Percentiles rank a stretch among this genome's conserved stretches.
Evolutionary conservation across 371 early-diverging fungal species (phyloP).

Genomic region (Fennellomyces sp.): DNA sequence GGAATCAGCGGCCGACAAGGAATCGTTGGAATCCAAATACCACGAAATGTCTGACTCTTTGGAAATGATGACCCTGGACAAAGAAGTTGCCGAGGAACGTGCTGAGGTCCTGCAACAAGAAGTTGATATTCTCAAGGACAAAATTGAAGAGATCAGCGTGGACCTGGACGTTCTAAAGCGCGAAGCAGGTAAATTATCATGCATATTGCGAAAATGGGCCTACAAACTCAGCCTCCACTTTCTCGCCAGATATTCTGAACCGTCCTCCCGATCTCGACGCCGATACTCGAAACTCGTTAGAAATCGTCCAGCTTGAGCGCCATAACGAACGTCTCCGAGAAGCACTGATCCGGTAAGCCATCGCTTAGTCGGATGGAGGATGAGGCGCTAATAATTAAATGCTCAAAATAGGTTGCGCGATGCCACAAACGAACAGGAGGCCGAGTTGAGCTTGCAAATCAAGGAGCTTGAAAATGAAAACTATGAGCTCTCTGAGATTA

Average conservation of each 20-base stretch:
- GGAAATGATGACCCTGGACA: conserved; percentile 89
- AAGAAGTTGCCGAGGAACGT: conserved; percentile 91
- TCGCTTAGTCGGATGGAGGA: too few relatives aligned
- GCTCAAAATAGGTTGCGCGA: conserved; percentile 72
- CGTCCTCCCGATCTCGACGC: conserved; percentile 26
- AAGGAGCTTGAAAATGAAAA: conserved; percentile 75
- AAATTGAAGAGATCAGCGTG: conserved; percentile 78
- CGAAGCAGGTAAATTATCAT: conserved; percentile 49
- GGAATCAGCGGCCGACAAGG: conserved; percentile 62
- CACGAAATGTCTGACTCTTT: conserved; percentile 75
- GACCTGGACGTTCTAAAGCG: conserved; percentile 72
- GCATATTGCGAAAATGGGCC: neutral
- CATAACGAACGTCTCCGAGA: conserved; percentile 90
- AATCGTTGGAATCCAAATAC: conserved; percentile 66
- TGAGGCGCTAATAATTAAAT: too few relatives aligned
- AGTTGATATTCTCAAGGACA: conserved; percentile 76
- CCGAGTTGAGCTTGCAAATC: conserved; percentile 63
- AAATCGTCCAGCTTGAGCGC: conserved; percentile 69
- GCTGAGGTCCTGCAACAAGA: conserved; percentile 82
- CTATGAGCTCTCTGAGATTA: conserved; percentile 56
- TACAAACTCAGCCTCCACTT: neutral
- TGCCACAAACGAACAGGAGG: conserved; percentile 73
- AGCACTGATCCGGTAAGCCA: conserved; percentile 70
- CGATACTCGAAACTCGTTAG: conserved; percentile 51
- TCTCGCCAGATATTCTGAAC: conserved; percentile 34